These are phyloP conservation scores for Metschnikowia matae DNA, from an alignment of 805 yeast species.

Conservation along the genomic window DNA sequence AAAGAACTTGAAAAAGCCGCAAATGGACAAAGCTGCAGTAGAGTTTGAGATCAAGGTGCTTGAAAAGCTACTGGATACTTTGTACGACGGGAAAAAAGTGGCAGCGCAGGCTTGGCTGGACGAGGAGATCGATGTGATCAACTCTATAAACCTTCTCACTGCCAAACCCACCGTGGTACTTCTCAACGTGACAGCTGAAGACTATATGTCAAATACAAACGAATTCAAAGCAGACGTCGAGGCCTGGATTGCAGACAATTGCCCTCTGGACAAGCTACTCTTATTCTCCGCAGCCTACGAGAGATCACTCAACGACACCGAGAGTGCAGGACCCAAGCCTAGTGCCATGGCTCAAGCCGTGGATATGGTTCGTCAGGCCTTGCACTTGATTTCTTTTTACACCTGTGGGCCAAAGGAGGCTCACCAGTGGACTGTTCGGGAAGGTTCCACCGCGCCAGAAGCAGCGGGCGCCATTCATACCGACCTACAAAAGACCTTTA, in stretches of 20 bases:
- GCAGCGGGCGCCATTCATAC: conserved; percentile 98
- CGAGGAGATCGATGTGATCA: conserved; percentile 60
- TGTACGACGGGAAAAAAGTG: conserved; percentile 54
- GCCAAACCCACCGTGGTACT: conserved; percentile 85
- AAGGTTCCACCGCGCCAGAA: conserved; percentile 92
- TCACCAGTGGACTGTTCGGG: conserved; percentile 96
- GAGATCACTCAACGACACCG: conserved; percentile 20
- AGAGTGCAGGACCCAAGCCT: conserved; percentile 6
- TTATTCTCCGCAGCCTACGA: conserved; percentile 49
- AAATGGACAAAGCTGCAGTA: conserved; percentile 21
- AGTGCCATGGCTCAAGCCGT: conserved; percentile 63
- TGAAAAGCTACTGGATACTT: conserved; percentile 28
- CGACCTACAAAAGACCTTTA: conserved; percentile 91
- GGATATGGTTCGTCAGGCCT: conserved; percentile 16
- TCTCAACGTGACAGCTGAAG: conserved; percentile 69
- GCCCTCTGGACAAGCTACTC: conserved; percentile 50
- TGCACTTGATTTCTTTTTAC: conserved; percentile 77
- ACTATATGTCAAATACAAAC: conserved; percentile 52
- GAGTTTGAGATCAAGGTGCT: conserved; percentile 27
- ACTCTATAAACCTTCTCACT: conserved; percentile 69
- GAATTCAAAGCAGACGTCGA: conserved; percentile 48
- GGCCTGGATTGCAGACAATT: conserved; percentile 63
- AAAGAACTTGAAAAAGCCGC: conserved; percentile 29
- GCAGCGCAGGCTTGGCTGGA: conserved; percentile 58
- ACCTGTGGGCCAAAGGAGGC: conserved; percentile 96